phyloP scores from a whole-genome alignment of 192 early-diverging fungal genomes.

The Pilaira anomala region DNA sequence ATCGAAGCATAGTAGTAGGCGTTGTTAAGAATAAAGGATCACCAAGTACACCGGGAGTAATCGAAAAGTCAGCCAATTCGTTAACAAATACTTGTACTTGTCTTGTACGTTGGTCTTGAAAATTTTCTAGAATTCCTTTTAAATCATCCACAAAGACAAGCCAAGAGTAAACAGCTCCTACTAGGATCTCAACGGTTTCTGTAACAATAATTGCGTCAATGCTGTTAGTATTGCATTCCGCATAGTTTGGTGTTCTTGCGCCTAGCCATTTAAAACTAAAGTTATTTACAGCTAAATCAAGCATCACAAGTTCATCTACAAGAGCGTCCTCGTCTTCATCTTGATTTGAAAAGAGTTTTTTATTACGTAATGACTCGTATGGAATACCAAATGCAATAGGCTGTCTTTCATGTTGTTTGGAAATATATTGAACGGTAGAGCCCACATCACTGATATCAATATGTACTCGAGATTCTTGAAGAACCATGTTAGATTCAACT shows the following conservation, averaged over 20 bases:
- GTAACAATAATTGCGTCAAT: constrained; percentile 58
- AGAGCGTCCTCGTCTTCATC: constrained; percentile 29
- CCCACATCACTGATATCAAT: constrained; percentile 53
- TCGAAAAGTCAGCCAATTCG: constrained; percentile 51
- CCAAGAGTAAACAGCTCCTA: constrained; percentile 68
- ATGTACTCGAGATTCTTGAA: constrained; percentile 52
- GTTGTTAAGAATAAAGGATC: constrained; percentile 67
- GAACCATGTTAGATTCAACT: constrained; percentile 42
- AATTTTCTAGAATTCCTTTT: constrained; percentile 44
- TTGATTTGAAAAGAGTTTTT: constrained; percentile 23
- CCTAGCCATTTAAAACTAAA: constrained; percentile 49
- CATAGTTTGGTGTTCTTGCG: constrained; percentile 46
- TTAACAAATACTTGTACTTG: constrained; percentile 57
- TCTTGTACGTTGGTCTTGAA: constrained; percentile 42
- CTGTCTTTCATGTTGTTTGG: constrained; percentile 3
- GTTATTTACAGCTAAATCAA: constrained; percentile 41
- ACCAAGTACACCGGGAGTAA: constrained; percentile 35
- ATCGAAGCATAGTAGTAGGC: constrained; percentile 59
- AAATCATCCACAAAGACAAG: constrained; percentile 58
- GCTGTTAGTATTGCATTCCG: constrained; percentile 41
- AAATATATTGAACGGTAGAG: constrained; percentile 56
- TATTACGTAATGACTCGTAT: constrained; percentile 35
- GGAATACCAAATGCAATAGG: constrained; percentile 61
- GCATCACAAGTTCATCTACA: constrained; percentile 46
- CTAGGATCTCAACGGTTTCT: constrained; percentile 69